phyloP scores from a whole-genome alignment of 768 basidiomycete genomes.

The Lactifluus volemus region DNA sequence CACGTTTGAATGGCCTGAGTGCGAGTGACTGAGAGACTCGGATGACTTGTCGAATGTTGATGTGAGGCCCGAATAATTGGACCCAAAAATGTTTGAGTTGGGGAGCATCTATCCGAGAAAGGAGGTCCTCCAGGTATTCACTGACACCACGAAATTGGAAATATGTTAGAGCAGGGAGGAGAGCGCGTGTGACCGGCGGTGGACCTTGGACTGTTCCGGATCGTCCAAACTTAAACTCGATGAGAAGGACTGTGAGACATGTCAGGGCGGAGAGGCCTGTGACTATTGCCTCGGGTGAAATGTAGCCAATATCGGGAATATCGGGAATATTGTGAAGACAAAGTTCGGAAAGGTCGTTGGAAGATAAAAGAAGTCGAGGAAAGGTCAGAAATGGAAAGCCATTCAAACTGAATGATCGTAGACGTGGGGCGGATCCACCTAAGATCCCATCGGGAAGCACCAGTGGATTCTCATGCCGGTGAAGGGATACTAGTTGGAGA shows the following conservation, averaged over 20 bases:
- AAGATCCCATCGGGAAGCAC: not conserved
- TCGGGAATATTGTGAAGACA: not conserved
- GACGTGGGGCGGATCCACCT: not conserved
- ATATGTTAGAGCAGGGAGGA: not conserved
- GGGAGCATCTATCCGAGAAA: not conserved
- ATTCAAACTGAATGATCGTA: not conserved
- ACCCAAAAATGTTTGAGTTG: not conserved
- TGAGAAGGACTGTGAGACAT: not conserved
- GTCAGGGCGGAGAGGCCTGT: not conserved
- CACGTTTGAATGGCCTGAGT: not conserved
- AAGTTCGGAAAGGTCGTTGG: not conserved
- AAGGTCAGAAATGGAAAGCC: not conserved
- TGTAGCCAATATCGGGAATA: not conserved
- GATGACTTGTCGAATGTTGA: not conserved
- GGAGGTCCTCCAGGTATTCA: constrained; percentile 3
- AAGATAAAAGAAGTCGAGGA: not conserved
- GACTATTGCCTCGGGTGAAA: not conserved
- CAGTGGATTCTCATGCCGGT: not conserved
- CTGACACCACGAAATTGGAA: not conserved
- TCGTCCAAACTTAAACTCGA: no score
- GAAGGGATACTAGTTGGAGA: no score
- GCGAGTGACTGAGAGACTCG: not conserved
- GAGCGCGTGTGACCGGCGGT: not conserved
- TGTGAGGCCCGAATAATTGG: not conserved
- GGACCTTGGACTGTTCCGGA: not conserved